phyloP scores from a whole-genome alignment of 2,329 filamentous ascomycete species.

The Didymellaceae sp. region DNA sequence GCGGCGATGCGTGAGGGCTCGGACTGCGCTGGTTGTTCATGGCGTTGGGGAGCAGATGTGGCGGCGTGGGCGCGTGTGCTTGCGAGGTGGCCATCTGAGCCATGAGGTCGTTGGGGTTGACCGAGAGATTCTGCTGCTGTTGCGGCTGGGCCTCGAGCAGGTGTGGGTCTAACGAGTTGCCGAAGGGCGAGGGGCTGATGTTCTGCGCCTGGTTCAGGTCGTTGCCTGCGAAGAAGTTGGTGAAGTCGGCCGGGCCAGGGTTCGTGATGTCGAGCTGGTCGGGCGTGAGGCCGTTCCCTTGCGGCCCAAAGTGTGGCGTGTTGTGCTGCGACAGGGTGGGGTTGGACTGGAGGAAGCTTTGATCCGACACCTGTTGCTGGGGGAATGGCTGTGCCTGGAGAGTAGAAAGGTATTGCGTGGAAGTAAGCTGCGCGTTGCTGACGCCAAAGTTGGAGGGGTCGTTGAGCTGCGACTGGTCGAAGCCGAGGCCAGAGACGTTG shows the following conservation, averaged over 20 bases:
- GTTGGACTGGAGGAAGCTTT: slow-evolving; percentile 50
- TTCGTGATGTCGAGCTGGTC: slow-evolving; percentile 46
- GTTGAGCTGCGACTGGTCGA: slow-evolving; percentile 56
- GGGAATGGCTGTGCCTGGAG: slow-evolving; percentile 46
- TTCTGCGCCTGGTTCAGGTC: slow-evolving; percentile 62
- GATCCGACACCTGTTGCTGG: slow-evolving; percentile 54
- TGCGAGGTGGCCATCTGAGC: slow-evolving; percentile 61
- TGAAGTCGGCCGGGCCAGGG: slow-evolving; percentile 46
- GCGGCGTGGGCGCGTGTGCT: slow-evolving; percentile 60
- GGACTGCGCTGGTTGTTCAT: slow-evolving; percentile 59
- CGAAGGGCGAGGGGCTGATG: slow-evolving; percentile 66
- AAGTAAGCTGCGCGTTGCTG: slow-evolving; percentile 44
- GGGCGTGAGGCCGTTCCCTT: slow-evolving; percentile 48
- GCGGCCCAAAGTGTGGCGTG: slow-evolving; percentile 48
- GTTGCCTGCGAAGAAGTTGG: slow-evolving; percentile 62
- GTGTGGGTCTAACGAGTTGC: slow-evolving; percentile 52
- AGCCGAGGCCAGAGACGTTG: slow-evolving; percentile 61
- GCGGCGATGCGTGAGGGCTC: slow-evolving; percentile 61
- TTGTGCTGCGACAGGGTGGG: slow-evolving; percentile 63
- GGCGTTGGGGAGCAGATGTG: slow-evolving; percentile 63
- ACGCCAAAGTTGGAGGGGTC: slow-evolving; percentile 41
- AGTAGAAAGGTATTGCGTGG: slow-evolving; percentile 50
- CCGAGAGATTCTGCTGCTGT: slow-evolving; percentile 49
- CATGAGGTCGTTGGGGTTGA: slow-evolving; percentile 56
- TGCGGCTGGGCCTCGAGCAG: slow-evolving; percentile 50